phyloP scores from a whole-genome alignment of 495 filamentous ascomycete genomes.

The Aspergillus heteromorphus region DNA sequence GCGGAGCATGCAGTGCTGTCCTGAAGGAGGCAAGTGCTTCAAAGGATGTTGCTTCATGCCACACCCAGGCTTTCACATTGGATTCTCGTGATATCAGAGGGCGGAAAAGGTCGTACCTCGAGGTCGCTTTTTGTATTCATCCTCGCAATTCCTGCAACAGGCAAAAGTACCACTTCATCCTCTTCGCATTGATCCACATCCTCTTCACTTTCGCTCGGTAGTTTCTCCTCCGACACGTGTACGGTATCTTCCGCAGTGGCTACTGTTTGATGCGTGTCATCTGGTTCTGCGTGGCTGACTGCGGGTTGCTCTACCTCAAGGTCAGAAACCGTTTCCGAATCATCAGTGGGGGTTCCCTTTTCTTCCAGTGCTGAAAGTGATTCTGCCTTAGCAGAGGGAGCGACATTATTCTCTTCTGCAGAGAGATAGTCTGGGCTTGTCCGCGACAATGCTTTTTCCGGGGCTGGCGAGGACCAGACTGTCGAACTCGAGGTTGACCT shows the following conservation, averaged over 20 bases:
- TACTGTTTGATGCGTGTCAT: not conserved
- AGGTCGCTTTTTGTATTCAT: not conserved
- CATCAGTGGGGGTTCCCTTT: not conserved
- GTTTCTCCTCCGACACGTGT: not conserved
- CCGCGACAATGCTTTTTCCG: not conserved
- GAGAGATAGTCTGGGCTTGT: not conserved
- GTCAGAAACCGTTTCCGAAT: not conserved
- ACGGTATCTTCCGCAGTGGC: not conserved
- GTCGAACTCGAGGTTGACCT: not conserved
- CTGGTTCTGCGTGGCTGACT: not conserved
- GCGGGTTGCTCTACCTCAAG: not conserved
- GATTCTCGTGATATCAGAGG: too few relatives aligned
- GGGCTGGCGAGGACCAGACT: not conserved
- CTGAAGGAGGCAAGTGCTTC: too few relatives aligned
- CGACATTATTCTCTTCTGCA: not conserved
- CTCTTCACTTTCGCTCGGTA: not conserved
- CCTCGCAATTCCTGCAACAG: conserved; percentile 3
- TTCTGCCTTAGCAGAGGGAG: not conserved
- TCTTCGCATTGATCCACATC: not conserved
- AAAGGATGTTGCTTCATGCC: too few relatives aligned
- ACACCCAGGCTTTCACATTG: too few relatives aligned
- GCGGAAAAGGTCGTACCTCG: not conserved
- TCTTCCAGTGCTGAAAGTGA: not conserved
- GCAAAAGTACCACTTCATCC: conserved; percentile 16
- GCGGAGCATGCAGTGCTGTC: too few relatives aligned